Evolutionary conservation across 1,284 basidiomycete genomes (phyloP), one percentile per base, ranked within the genome.

Genomic region (Apiotrichum sp.): DNA sequence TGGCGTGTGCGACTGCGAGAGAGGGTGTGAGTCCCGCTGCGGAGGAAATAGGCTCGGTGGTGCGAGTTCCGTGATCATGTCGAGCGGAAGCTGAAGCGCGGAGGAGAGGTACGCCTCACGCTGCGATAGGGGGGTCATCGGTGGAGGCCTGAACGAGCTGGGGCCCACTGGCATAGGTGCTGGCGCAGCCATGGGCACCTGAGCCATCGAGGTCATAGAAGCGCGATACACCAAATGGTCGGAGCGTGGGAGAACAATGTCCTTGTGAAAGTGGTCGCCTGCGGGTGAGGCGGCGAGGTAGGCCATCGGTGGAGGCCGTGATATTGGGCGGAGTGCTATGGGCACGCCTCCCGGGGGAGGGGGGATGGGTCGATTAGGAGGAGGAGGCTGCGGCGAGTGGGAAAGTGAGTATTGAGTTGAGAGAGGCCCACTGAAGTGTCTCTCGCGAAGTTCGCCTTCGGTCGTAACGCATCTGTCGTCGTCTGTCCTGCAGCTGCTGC

Each of bases 21-120:
- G 40, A 7, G 49, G 39, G 1, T 40, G 49, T 1, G 48, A 33
- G 2, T n/a, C 31, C n/a, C 34, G 5, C 29, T 33, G 38, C 38
- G 9, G 33, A 13, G 22, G 22, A 22, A 6, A 22, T 6, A 48
- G 38, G 9, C 47, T 29, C 5, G 52, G 32, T 7, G 46, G 22
- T 14, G 39, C 31, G 3, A 57, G 56, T 43, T 69, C 63, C 0
- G 58, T 32, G 9, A 73, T 49, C 56, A 73, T 64, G 9, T 71
- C 70, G 6, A 73, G 58, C 4, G 71, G 70, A 3, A 71, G 50
- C n/a, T 62, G 44, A 0, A 68, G 57, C 0, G 68, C 70, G 0
- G 66, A 67, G 32, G 58, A 43, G 43, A 73, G 56, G 48, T 71
- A 73, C 1, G 68, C 67, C 44, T 73, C 71, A 41, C 67, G 59